Conservation (phyloP, 768 basidiomycete species). For the Leccinum barrowsii region DNA sequence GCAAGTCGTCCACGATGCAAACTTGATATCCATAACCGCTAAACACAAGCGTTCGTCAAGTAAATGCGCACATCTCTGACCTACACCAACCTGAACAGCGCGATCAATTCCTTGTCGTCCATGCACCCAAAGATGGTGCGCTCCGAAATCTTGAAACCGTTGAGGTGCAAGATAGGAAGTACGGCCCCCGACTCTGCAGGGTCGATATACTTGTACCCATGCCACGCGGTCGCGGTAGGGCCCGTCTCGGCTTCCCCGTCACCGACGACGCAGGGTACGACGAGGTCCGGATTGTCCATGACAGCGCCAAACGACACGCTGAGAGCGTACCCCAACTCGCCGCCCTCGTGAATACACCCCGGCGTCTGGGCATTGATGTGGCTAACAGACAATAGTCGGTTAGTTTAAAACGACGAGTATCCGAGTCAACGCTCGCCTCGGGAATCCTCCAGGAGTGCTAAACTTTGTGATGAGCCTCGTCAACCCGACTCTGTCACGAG, state of each 20-base stretch:
- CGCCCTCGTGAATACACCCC: slow-evolving; percentile 89
- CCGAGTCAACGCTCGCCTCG: slow-evolving; percentile 44
- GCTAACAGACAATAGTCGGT: slow-evolving; percentile 27
- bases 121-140: slow-evolving; percentile 87
- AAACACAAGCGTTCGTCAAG: neutral
- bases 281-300: slow-evolving; percentile 87
- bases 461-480: slow-evolving; percentile 69
- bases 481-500: slow-evolving; percentile 55
- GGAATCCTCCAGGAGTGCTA: slow-evolving; percentile 81
- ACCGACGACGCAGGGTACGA: slow-evolving; percentile 79
- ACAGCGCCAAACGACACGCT: slow-evolving; percentile 83
- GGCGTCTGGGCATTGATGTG: slow-evolving; percentile 84
- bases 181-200: slow-evolving; percentile 88
- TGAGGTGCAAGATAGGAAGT: slow-evolving; percentile 85
- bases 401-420: neutral
- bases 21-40: slow-evolving; percentile 89
- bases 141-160: slow-evolving; percentile 89
- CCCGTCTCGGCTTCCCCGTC: slow-evolving; percentile 87
- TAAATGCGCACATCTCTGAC: neutral
- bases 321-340: slow-evolving; percentile 86
- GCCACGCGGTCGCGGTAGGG: slow-evolving; percentile 79
- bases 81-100: slow-evolving; percentile 60
- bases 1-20: slow-evolving; percentile 69
- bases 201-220: slow-evolving; percentile 86
- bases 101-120: slow-evolving; percentile 79